A percentile compares a stretch with the other conserved stretches of the same genome.
Evolutionary conservation across 768 basidiomycete species (phyloP).

Genomic region (Daedaleopsis nitida): DNA sequence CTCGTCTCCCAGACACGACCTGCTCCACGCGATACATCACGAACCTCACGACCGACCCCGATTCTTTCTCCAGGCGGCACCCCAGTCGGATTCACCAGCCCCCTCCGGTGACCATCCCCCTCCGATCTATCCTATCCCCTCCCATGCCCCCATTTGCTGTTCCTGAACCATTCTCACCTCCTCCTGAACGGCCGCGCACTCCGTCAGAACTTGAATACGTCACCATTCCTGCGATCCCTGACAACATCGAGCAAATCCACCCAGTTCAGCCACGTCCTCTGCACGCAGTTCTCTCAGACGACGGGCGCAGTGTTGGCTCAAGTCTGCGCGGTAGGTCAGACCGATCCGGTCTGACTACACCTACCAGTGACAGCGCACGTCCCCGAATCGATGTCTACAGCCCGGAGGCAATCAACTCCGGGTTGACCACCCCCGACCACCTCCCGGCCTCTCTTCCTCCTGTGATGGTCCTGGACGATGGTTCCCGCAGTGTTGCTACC

Average conservation of each 20-base stretch:
- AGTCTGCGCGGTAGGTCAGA: constrained; percentile 5
- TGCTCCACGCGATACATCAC: neutral
- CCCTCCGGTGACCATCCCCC: neutral
- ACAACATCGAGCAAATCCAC: constrained; percentile 12
- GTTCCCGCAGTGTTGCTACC: constrained; percentile 13
- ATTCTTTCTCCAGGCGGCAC: neutral
- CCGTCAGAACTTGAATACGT: constrained; percentile 31
- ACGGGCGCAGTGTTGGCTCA: constrained; percentile 16
- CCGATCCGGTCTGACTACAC: constrained; percentile 27
- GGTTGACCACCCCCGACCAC: constrained; percentile 23
- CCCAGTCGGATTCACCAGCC: neutral
- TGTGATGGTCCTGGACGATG: constrained; percentile 22
- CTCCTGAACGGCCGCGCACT: constrained; percentile 12
- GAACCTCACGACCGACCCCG: neutral
- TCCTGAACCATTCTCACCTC: neutral
- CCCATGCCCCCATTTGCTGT: neutral
- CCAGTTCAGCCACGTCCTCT: neutral
- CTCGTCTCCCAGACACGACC: constrained; percentile 6
- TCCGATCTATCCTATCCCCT: neutral
- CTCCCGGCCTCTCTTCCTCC: constrained; percentile 19
- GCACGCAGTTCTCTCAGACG: constrained; percentile 8
- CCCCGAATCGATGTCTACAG: constrained; percentile 16
- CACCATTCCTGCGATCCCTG: constrained; percentile 25
- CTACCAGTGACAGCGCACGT: constrained; percentile 18
- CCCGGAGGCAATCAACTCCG: constrained; percentile 14